These are phyloP conservation scores for Cryptococcus sp. DNA, from an alignment of 1,284 basidiomycete species.

Conservation along the genomic window DNA sequence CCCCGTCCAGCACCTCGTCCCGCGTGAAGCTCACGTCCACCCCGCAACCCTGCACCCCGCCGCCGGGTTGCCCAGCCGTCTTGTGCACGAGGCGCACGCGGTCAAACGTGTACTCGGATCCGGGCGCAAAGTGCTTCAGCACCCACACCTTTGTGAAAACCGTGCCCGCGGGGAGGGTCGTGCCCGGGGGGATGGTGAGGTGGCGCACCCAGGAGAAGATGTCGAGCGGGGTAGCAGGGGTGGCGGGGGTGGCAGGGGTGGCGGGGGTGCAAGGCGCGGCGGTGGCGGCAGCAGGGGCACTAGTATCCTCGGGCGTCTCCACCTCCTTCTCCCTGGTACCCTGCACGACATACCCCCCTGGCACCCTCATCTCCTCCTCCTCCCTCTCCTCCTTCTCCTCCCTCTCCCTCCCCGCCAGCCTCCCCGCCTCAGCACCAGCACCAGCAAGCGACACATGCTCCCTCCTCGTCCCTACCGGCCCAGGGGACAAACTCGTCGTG, in stretches of 20 bases:
- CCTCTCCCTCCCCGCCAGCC: background rate
- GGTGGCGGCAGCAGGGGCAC: background rate
- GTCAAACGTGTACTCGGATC: slow-evolving; percentile 37
- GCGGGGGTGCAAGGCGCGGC: no score
- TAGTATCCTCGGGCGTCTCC: background rate
- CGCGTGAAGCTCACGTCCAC: slow-evolving; percentile 11
- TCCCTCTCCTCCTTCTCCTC: background rate
- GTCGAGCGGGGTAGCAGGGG: slow-evolving; percentile 20
- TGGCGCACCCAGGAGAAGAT: slow-evolving; percentile 46
- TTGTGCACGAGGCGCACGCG: slow-evolving; percentile 33
- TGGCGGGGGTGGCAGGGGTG: no score
- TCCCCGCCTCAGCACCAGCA: background rate
- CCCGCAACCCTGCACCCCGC: slow-evolving; percentile 14
- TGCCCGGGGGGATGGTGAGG: slow-evolving; percentile 38
- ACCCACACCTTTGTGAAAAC: slow-evolving; percentile 48
- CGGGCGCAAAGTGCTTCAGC: slow-evolving; percentile 40
- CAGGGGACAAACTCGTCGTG: slow-evolving; percentile 6
- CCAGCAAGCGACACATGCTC: background rate
- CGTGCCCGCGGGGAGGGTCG: slow-evolving; percentile 37
- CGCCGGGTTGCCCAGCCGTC: slow-evolving; percentile 12
- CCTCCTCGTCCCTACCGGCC: background rate
- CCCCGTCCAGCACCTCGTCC: slow-evolving; percentile 33
- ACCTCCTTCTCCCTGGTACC: background rate
- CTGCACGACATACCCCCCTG: slow-evolving; percentile 17
- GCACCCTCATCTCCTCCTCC: slow-evolving; percentile 13